Conservation (phyloP, 805 yeast genomes). For the Cyberlindnera galapagoensis region DNA sequence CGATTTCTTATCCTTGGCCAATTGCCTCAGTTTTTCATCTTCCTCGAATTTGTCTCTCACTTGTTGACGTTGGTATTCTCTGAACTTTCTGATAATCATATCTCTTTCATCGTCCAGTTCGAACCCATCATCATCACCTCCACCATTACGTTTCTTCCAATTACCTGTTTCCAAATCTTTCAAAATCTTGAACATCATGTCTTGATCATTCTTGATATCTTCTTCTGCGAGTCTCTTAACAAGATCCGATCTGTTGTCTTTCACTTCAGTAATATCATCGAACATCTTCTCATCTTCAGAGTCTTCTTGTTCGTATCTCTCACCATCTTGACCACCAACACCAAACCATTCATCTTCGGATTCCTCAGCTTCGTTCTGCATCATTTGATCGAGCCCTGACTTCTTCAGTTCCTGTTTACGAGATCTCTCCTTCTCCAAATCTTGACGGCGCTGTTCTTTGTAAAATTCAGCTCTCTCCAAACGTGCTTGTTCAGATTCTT, state of each 20-base stretch:
- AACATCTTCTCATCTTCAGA: conserved; percentile 76
- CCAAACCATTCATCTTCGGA: conserved; percentile 89
- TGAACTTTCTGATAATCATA: conserved; percentile 34
- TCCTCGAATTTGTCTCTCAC: conserved; percentile 41
- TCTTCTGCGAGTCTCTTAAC: conserved; percentile 53
- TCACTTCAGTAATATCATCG: conserved; percentile 58
- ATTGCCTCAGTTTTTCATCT: conserved; percentile 40
- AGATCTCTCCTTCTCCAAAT: conserved; percentile 19
- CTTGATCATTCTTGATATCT: conserved; percentile 54
- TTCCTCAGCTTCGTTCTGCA: conserved; percentile 83
- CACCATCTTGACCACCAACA: conserved; percentile 66
- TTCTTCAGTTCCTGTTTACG: conserved; percentile 48
- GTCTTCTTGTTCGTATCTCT: conserved; percentile 44
- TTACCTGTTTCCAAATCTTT: conserved; percentile 71
- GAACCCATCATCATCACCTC: conserved; percentile 45
- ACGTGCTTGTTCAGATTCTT: conserved; percentile 17
- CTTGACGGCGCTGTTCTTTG: conserved; percentile 19
- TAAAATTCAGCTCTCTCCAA: conserved; percentile 14
- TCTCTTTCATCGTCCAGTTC: conserved; percentile 77
- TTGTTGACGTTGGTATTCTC: conserved; percentile 19
- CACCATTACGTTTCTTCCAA: conserved; percentile 47
- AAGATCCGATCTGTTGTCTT: conserved; percentile 51
- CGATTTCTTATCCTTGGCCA: conserved; percentile 48
- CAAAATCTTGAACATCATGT: conserved; percentile 57
- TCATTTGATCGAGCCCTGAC: conserved; percentile 49